Percentiles rank a stretch among this genome's conserved stretches.
Conservation (phyloP, 139 green algal species). For the Coelastrella sp. region DNA sequence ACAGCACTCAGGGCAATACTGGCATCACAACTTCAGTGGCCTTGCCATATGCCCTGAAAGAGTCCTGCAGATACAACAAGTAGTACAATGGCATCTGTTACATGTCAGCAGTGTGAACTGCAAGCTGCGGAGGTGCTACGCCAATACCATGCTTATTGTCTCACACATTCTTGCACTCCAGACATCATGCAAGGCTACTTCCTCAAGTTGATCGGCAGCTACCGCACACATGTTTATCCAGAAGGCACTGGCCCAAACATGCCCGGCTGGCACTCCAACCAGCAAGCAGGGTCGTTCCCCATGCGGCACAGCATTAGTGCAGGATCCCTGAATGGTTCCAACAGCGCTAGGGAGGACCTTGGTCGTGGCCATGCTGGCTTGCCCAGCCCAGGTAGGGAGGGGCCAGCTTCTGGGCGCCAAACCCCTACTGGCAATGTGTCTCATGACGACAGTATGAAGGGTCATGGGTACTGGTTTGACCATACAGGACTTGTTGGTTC, state of each 20-base stretch:
- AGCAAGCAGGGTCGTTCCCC: neutral
- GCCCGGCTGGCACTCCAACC: neutral
- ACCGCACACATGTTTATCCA: conserved; percentile 63
- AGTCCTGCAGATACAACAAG: too few species aligned
- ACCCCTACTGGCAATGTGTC: neutral
- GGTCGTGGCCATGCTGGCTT: neutral
- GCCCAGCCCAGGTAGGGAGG: neutral
- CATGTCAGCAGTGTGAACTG: too few species aligned
- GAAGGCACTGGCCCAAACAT: conserved; percentile 1
- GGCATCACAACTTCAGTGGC: too few species aligned
- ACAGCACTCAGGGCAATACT: too few species aligned
- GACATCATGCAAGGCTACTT: conserved; percentile 77
- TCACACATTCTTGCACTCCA: conserved; percentile 41
- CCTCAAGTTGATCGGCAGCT: conserved; percentile 70
- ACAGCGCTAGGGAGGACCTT: neutral
- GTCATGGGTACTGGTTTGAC: conserved; percentile 72
- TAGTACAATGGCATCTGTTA: too few species aligned
- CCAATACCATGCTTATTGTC: too few species aligned
- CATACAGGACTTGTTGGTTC: conserved; percentile 64
- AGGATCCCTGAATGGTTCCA: neutral
- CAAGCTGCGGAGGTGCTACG: too few species aligned
- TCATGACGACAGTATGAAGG: conserved; percentile 36
- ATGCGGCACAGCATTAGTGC: neutral
- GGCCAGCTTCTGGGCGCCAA: neutral
- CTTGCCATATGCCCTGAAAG: too few species aligned